A percentile compares a stretch with the other conserved stretches of the same genome.
Conservation (phyloP, 768 basidiomycete genomes). For the Leccinum pellstonianum region DNA sequence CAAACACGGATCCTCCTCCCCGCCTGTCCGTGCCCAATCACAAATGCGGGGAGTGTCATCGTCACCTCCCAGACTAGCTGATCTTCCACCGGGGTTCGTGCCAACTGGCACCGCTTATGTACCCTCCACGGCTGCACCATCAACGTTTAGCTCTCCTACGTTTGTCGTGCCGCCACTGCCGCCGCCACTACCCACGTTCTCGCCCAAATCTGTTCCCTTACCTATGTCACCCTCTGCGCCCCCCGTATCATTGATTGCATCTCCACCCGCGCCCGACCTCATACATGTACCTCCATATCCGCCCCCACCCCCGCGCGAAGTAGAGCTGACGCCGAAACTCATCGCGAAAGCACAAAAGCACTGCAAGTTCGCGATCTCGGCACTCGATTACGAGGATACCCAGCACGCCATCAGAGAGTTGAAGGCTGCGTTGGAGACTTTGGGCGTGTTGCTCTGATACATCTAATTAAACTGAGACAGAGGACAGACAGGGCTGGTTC, state of each 20-base stretch:
- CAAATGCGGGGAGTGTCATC: conserved; percentile 8
- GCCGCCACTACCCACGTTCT: conserved; percentile 9
- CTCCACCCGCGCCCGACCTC: conserved; percentile 1
- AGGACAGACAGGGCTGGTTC: conserved; percentile 6
- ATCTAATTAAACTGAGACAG: no score
- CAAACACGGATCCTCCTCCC: conserved; percentile 11
- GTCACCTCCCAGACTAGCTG: conserved; percentile 17
- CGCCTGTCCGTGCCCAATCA: conserved; percentile 5
- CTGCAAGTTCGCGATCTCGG: conserved; percentile 79
- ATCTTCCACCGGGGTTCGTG: conserved; percentile 31
- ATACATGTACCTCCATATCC: conserved; percentile 20
- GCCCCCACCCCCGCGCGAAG: conserved; percentile 19
- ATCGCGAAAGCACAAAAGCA: conserved; percentile 86
- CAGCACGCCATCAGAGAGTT: conserved; percentile 83
- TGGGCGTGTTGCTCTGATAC: conserved; percentile 49
- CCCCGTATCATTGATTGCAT: no score
- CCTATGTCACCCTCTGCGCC: conserved; percentile 4
- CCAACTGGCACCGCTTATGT: conserved; percentile 24
- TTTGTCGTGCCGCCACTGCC: conserved; percentile 24
- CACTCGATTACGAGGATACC: conserved; percentile 78
- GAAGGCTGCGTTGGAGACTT: conserved; percentile 63
- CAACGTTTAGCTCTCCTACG: conserved; percentile 10
- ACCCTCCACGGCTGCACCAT: conserved; percentile 12
- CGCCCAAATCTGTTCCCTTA: conserved; percentile 25
- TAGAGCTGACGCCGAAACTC: conserved; percentile 63